phyloP scores from a whole-genome alignment of 768 basidiomycete species.

The Russula olivacea region DNA sequence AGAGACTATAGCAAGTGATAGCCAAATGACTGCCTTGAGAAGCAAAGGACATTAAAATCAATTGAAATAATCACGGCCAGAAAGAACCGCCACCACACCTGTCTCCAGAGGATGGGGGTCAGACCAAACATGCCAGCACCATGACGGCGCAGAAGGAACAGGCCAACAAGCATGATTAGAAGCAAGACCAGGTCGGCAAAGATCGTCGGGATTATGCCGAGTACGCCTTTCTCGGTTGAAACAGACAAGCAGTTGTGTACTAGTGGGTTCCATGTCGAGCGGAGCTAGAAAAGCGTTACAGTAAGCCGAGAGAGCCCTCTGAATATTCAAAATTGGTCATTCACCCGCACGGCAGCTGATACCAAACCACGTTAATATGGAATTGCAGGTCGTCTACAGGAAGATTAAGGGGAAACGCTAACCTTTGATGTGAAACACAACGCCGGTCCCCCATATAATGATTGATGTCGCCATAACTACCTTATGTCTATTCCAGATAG shows the following conservation, averaged over 20 bases:
- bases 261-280: neutral
- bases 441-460: neutral
- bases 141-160: neutral
- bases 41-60: neutral
- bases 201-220: neutral
- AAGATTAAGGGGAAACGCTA: neutral
- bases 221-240: neutral
- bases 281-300: neutral
- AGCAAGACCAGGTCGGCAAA: neutral
- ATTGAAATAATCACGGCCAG: neutral
- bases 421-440: slow-evolving; percentile 3
- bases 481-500: slow-evolving; percentile 3
- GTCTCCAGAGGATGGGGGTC: neutral
- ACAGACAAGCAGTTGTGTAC: neutral
- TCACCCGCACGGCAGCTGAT: slow-evolving; percentile 1
- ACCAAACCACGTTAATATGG: neutral
- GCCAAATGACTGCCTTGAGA: neutral
- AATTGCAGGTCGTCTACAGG: too few relatives aligned
- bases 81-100: neutral
- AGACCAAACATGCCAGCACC: neutral
- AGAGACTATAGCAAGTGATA: neutral
- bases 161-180: slow-evolving; percentile 2
- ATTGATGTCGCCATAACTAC: neutral
- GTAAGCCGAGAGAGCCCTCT: neutral
- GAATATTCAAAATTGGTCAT: neutral